Conservation (phyloP, 129 eudicot genomes). For the Flaveria linearis region DNA sequence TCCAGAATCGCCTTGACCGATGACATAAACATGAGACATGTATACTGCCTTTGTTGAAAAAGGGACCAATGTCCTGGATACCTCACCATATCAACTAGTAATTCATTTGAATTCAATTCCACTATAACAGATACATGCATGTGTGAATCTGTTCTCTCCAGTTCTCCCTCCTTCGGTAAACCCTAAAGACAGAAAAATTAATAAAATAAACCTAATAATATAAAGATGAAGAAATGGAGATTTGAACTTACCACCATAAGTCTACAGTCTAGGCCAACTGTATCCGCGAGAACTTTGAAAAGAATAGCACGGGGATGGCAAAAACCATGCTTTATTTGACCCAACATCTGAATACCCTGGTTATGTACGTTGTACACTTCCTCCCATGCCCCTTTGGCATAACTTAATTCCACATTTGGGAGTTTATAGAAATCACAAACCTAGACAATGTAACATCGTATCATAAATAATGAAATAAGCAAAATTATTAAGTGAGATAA, state of each 20-base stretch:
- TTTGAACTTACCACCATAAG: slow-evolving; percentile 64
- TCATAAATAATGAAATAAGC: slow-evolving; percentile 18
- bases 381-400: slow-evolving; percentile 56
- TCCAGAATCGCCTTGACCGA: slow-evolving; percentile 97
- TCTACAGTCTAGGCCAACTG: slow-evolving; percentile 65
- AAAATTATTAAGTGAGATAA: background rate
- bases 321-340: slow-evolving; percentile 82
- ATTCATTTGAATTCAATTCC: slow-evolving; percentile 60
- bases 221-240: background rate
- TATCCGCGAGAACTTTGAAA: slow-evolving; percentile 84
- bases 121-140: slow-evolving; percentile 67
- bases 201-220: background rate
- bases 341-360: slow-evolving; percentile 75
- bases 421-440: slow-evolving; percentile 69
- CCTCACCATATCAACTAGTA: slow-evolving; percentile 88
- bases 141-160: slow-evolving; percentile 60
- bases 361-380: slow-evolving; percentile 63
- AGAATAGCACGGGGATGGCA: slow-evolving; percentile 80
- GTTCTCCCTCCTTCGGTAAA: slow-evolving; percentile 64
- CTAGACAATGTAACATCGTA: slow-evolving; percentile 33
- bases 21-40: slow-evolving; percentile 81
- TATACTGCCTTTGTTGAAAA: slow-evolving; percentile 73
- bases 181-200: slow-evolving; percentile 46
- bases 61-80: slow-evolving; percentile 90
- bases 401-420: slow-evolving; percentile 49